phyloP scores from a whole-genome alignment of 257 asterid species.

The Thymus mandschuricus region DNA sequence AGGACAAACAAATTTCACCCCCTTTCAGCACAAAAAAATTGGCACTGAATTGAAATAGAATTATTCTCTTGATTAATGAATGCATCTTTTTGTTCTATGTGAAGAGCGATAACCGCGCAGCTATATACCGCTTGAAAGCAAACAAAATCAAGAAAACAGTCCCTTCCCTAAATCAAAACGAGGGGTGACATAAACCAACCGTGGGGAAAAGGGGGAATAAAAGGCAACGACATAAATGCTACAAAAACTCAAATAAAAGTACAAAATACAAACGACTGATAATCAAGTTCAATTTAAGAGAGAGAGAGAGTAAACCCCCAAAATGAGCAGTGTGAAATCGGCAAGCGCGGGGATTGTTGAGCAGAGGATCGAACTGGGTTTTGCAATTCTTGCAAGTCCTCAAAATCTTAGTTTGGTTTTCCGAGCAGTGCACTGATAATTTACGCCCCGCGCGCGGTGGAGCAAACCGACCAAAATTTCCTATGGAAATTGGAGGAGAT shows the following conservation, averaged over 20 bases:
- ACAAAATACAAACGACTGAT: too few species aligned
- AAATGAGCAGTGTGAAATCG: conserved; percentile 87
- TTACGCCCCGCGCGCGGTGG: conserved; percentile 30
- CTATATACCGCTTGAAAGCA: not conserved
- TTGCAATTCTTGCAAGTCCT: conserved; percentile 92
- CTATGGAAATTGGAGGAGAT: conserved; percentile 25
- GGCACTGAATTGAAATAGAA: not conserved
- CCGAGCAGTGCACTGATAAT: conserved; percentile 54
- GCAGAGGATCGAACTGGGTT: conserved; percentile 78
- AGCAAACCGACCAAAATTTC: conserved; percentile 25
- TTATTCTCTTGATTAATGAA: not conserved
- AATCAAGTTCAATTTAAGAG: not conserved
- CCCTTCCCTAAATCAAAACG: not conserved
- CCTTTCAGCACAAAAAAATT: not conserved
- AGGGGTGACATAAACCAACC: not conserved
- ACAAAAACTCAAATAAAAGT: not conserved
- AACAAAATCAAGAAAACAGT: not conserved
- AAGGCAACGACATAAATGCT: not conserved
- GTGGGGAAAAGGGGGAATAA: not conserved
- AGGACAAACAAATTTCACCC: not conserved
- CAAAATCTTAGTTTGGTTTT: conserved; percentile 39
- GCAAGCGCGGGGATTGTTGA: conserved; percentile 87
- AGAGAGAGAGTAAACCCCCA: conserved; percentile 55
- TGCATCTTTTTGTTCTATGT: not conserved
- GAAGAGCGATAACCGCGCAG: not conserved